Conservation (phyloP, 1,284 basidiomycete species). For the Fomitopsis betulina region DNA sequence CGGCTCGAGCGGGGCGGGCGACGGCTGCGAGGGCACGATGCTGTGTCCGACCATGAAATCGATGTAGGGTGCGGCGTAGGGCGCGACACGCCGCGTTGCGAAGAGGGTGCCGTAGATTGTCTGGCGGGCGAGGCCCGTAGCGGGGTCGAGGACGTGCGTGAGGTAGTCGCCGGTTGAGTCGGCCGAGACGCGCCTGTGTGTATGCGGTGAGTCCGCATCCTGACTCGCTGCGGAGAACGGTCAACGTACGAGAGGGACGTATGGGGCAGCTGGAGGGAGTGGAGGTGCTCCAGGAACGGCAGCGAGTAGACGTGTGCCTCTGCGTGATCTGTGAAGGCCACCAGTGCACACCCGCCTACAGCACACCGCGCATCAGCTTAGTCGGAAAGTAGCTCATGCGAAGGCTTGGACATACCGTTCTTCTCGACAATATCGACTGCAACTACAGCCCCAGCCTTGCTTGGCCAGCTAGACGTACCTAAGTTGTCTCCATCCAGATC, state of each 20-base stretch:
- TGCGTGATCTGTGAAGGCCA: slow-evolving; percentile 55
- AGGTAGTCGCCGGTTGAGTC: slow-evolving; percentile 57
- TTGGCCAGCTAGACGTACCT: slow-evolving; percentile 54
- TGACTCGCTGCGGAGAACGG: background rate
- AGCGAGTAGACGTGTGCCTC: slow-evolving; percentile 64
- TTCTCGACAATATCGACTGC: slow-evolving; percentile 49
- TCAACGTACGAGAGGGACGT: slow-evolving; percentile 38
- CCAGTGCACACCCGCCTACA: slow-evolving; percentile 56
- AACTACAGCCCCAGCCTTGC: slow-evolving; percentile 43
- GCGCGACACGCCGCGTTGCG: slow-evolving; percentile 40
- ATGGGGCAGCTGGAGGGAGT: slow-evolving; percentile 42
- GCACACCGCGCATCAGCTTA: background rate
- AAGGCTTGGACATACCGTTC: slow-evolving; percentile 36
- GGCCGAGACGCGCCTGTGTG: slow-evolving; percentile 39
- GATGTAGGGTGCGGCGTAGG: slow-evolving; percentile 44
- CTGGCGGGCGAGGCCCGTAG: slow-evolving; percentile 29
- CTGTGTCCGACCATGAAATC: slow-evolving; percentile 41
- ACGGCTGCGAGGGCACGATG: slow-evolving; percentile 48
- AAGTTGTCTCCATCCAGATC: slow-evolving; percentile 60
- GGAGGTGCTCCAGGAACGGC: slow-evolving; percentile 57
- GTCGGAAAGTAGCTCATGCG: background rate
- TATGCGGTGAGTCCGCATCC: background rate
- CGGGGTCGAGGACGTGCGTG: slow-evolving; percentile 34
- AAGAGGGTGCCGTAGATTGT: slow-evolving; percentile 58
- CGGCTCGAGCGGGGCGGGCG: slow-evolving; percentile 55